Base-by-base conservation (phyloP, 192 early-diverging fungal genomes). In the Backusella tarrabulga region DNA sequence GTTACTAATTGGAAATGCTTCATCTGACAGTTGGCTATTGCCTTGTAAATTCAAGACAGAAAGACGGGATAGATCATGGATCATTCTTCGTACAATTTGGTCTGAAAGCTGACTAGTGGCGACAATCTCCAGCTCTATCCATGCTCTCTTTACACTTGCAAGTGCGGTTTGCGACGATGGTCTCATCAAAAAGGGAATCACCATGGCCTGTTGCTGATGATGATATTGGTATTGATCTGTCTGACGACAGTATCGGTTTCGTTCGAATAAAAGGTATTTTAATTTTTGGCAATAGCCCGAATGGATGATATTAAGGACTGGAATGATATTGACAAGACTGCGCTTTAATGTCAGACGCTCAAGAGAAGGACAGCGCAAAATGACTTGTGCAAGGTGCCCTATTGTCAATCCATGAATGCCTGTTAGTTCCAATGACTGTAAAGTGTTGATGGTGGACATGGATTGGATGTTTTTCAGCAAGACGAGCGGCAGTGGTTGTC, bases 391-490 rank as follows among this genome's bases (percentile, higher is more conserved):
- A 23, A 79, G 38, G 11, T 50, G 66, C 2, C 32, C 12, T 7
- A 50, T 34, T 11, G 77, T 74, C 34, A 79, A 4, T 4, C 77
- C 77, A 70, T 79, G 72, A 35, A 79, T 67, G 1, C 72, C 44
- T 8, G 72, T 42, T 3, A 79, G 35, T 74, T 29, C n/a, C 12
- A 79, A 23, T 21, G 52, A 38, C 21, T 38, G 36, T 35, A 70
- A 23, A 11, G 21, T 23, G 12, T 56, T 34, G 52, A 52, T 63
- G 12, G 56, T n/a, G 11, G 36, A 34, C 29, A 69, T 63, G 19
- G n/a, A 41, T 23, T 15, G 15, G 3, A n/a, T 21, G 3, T 32
- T 21, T 34, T 73, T 34, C 26, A 23, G 19, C 35, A 41, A 29
- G 12, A n/a, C 26, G 4, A 23, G 34, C 0, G 66, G 34, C 1